Evolutionary conservation across 2,329 filamentous ascomycete species (phyloP).

Genomic region (Trichoderma arundinaceum): DNA sequence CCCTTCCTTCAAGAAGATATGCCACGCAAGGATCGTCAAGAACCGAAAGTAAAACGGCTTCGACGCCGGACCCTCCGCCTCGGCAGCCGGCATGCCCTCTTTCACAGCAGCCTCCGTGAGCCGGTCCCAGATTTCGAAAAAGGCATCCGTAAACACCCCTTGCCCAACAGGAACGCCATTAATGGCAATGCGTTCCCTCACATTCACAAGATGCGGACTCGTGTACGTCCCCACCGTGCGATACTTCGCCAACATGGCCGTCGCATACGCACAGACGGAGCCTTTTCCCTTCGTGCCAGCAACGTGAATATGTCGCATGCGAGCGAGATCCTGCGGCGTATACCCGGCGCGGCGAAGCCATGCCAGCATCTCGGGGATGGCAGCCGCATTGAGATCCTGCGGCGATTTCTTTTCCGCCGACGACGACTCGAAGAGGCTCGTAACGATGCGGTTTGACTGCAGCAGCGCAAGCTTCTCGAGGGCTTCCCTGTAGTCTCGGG

Average conservation of each 20-base stretch:
- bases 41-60: conserved; percentile 95
- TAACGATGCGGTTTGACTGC: conserved; percentile 77
- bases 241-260: conserved; percentile 69
- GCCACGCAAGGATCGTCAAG: conserved; percentile 85
- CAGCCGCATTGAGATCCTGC: conserved; percentile 67
- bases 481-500: conserved; percentile 65
- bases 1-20: conserved; percentile 77
- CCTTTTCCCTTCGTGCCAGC: conserved; percentile 96
- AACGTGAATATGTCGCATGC: conserved; percentile 72
- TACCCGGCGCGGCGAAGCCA: conserved; percentile 81
- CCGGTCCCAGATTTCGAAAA: conserved; percentile 83
- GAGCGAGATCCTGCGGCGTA: conserved; percentile 53
- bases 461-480: conserved; percentile 76
- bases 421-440: conserved; percentile 56
- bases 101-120: conserved; percentile 49
- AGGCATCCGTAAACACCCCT: conserved; percentile 73
- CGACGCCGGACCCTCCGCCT: conserved; percentile 59
- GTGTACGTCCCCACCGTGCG: conserved; percentile 75
- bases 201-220: conserved; percentile 82
- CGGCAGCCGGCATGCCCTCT: conserved; percentile 46
- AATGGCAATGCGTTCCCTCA: conserved; percentile 84
- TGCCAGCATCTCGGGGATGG: conserved; percentile 80
- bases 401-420: conserved; percentile 53
- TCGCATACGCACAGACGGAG: conserved; percentile 82
- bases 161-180: conserved; percentile 73